Evolutionary conservation across 2,329 filamentous ascomycete species (phyloP), one percentile per base, ranked within the genome.

Genomic region (Celoporthe dispersa): DNA sequence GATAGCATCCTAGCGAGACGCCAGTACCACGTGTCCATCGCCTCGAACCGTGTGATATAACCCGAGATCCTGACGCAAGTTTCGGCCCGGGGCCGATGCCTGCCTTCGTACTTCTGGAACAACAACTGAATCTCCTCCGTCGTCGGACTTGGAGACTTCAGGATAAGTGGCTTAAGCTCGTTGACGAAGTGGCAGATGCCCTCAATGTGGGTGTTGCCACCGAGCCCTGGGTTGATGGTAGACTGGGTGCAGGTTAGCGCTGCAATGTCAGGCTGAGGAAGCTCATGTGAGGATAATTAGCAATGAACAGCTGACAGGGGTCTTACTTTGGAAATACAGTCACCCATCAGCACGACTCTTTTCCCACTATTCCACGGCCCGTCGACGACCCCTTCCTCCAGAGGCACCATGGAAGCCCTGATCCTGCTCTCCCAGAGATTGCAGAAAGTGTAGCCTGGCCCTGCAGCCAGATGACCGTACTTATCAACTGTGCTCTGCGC

Each of bases 41-140:
- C 73, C 59, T 77, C 75, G 48, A 73, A 76, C 1, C 74, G 73
- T 9, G 75, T 76, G 31, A 75, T 70, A 7, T 74, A 73, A 25
- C 72, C 70, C 16, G 75, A 76, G 37, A 72, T 37, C 2, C 41
- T 70, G 25, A 75, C 71, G 16, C 73, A 64, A 8, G 63, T 51
- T 8, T 72, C 33, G 9, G 74, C 73, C 14, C 72, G 74, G 12
- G 75, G 74, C 37, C 72, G 70, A 33, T 76, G 75, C 62, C 68
- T 70, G 44, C n/a, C 39, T 59, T 73, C 73, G 60, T 76, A 77
- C 25, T 57, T 57, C 41, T 64, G 57, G 25, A 76, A 74, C 9
- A 72, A 68, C 2, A 60, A 59, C 1, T 31, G 71, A 25, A 77
- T 51, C 25, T 76, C 68, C 14, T 68, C 60, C 4, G 57, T 62